These are phyloP conservation scores for Cryphonectria nitschkei DNA, from an alignment of 2,329 filamentous ascomycete genomes.

Conservation along the genomic window DNA sequence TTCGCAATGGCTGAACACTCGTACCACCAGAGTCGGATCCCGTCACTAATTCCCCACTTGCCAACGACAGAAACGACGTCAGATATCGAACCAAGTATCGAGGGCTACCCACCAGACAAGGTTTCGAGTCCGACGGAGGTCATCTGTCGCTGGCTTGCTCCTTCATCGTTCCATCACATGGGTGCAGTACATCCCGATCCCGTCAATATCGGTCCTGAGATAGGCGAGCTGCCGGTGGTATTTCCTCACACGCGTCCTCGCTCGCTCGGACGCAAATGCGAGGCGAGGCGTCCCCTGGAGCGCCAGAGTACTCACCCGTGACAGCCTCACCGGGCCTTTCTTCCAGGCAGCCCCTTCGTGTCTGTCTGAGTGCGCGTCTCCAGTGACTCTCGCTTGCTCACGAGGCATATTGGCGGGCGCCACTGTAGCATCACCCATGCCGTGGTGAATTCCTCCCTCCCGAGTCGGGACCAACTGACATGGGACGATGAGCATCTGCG, in stretches of 20 bases:
- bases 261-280: background rate
- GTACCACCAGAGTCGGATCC: background rate
- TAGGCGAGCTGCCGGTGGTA: constrained; percentile 22
- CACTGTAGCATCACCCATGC: background rate
- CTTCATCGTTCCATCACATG: background rate
- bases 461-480: constrained; percentile 9
- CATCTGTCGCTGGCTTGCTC: background rate
- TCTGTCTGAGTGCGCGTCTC: background rate
- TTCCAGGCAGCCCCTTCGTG: background rate
- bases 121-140: background rate
- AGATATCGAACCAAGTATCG: background rate
- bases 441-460: background rate
- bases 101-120: background rate
- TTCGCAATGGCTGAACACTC: background rate
- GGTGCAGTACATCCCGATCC: constrained; percentile 14
- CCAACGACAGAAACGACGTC: background rate
- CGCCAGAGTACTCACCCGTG: background rate
- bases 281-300: background rate
- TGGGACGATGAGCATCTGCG: background rate
- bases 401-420: constrained; percentile 16
- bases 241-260: background rate
- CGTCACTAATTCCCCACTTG: background rate
- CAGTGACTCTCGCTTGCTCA: constrained; percentile 11
- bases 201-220: constrained; percentile 4
- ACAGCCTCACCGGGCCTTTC: background rate